Evolutionary conservation across 2,329 filamentous ascomycete species (phyloP), one percentile per base, ranked within the genome.

Genomic region (Fusarium mundagurra): DNA sequence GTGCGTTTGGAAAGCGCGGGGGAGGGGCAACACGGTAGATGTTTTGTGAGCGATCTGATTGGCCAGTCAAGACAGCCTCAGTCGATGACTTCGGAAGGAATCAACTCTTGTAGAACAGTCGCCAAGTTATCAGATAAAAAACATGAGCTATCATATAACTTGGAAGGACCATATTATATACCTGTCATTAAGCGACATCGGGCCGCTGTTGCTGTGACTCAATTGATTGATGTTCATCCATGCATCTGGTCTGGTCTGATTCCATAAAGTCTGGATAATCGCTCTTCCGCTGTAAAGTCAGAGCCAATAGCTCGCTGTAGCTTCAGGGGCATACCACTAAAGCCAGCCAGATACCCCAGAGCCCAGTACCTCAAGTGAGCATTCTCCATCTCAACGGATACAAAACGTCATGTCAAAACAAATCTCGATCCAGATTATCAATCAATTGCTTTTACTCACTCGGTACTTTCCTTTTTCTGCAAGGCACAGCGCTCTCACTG

Each of bases 181-280:
- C n/a, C 16, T 34, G 31, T 13, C 20, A 53, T 29, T 5, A 17
- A 45, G 61, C 72, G 70, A 69, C 44, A 75, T 74, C 73, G 70
- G 63, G 38, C 34, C 60, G 31, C n/a, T 45, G 20, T 16, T 65
- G 33, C 24, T 64, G 67, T 76, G 70, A 71, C 57, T 74, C 73
- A 74, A 73, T 55, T 43, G 24, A 73, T 55, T 43, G 24, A 29
- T 8, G 20, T 55, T 18, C 34, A 36, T 24, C 5, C 31, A 45
- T 29, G 33, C 51, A 55, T 51, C 47, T 39, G 12, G 12, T 11
- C 31, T 48, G 29, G 38, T 34, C 51, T 34, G 50, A 36, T 48
- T 55, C 31, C 45, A 43, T 64, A 58, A 58, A 74, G 59, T 59
- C 54, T 76, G 64, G 71, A 67, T 76, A 76, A 73, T 76, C 58